A percentile compares a stretch with the other conserved stretches of the same genome.
Evolutionary conservation across 257 asterid species (phyloP).

Genomic region (Thymus quinquecostatus): DNA sequence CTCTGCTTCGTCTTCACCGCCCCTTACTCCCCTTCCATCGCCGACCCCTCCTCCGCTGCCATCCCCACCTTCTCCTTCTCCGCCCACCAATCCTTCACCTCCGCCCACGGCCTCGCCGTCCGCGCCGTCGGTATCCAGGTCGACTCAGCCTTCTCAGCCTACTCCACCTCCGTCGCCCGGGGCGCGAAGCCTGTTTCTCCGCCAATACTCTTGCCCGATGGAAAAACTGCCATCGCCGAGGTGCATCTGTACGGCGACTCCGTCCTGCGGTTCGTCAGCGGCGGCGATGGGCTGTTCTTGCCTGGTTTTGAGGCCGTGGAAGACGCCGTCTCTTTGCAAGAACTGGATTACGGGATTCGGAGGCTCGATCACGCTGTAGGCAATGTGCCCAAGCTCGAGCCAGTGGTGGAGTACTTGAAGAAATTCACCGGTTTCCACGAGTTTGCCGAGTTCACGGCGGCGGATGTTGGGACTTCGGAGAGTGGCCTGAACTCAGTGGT

Average conservation of each 20-base stretch:
- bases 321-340: slow-evolving; percentile 39
- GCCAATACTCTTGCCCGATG: slow-evolving; percentile 49
- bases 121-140: slow-evolving; percentile 76
- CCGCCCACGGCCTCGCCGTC: slow-evolving; percentile 81
- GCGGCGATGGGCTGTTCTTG: slow-evolving; percentile 34
- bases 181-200: slow-evolving; percentile 69
- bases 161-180: slow-evolving; percentile 52
- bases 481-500: slow-evolving; percentile 90
- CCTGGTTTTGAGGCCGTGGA: slow-evolving; percentile 71
- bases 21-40: slow-evolving; percentile 65
- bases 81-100: slow-evolving; percentile 50
- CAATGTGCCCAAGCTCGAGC: slow-evolving; percentile 68
- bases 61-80: slow-evolving; percentile 62
- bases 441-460: slow-evolving; percentile 84
- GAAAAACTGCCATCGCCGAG: slow-evolving; percentile 56
- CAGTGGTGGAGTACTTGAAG: slow-evolving; percentile 71
- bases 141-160: slow-evolving; percentile 60
- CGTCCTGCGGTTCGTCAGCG: slow-evolving; percentile 69
- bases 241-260: slow-evolving; percentile 79
- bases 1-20: slow-evolving; percentile 81
- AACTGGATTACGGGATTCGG: slow-evolving; percentile 73
- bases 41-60: slow-evolving; percentile 56
- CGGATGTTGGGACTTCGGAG: slow-evolving; percentile 86
- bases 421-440: slow-evolving; percentile 83
- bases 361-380: slow-evolving; percentile 92